Evolutionary conservation across 306 rosid species (phyloP), one percentile per base, ranked within the genome.

Genomic region (Dalbergia cultrata): DNA sequence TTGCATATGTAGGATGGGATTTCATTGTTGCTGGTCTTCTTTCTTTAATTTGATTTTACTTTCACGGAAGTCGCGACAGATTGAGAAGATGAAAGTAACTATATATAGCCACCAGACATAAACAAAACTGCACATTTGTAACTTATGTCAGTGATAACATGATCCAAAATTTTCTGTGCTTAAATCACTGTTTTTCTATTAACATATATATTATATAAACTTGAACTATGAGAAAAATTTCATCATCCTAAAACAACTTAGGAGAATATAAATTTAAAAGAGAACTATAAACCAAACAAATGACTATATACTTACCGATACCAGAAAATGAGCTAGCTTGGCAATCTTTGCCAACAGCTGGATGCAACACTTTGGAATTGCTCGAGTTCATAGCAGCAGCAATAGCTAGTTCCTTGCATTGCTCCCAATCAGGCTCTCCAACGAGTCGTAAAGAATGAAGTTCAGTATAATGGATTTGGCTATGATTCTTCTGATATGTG

Each of bases 391-490:
- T 69, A 44, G 97, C 92, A 80, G 90, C 94, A 75, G 92, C 91
- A 83, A 61, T 80, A 22, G 97, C 94, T 54, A 94, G 81, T 76
- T 73, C 81, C 83, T 75, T 84, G 85, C 97, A 89, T 71, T 76
- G 90, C 72, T 90, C 90, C 98, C 94, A 89, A 76, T 92, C 78
- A 47, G 90, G 98, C 26, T 79, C 84, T 69, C 97, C 96, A 17
- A 75, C 33, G 77, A 94, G 88, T 52, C 65, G 75, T n/a, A 90
- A 71, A 63, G 86, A 87, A 80, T 84, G 76, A 80, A 52, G 60
- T 41, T 77, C 86, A 76, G 49, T 39, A 68, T 75, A 80, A 66
- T 63, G 67, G 31, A 31, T 11, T 67, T 79, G 81, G 81, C 82
- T 79, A 43, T 19, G 72, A 80, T 63, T 86, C 74, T 79, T 67